Base-by-base conservation (phyloP, 2,329 filamentous ascomycete genomes). In the Pseudonectria buxi region DNA sequence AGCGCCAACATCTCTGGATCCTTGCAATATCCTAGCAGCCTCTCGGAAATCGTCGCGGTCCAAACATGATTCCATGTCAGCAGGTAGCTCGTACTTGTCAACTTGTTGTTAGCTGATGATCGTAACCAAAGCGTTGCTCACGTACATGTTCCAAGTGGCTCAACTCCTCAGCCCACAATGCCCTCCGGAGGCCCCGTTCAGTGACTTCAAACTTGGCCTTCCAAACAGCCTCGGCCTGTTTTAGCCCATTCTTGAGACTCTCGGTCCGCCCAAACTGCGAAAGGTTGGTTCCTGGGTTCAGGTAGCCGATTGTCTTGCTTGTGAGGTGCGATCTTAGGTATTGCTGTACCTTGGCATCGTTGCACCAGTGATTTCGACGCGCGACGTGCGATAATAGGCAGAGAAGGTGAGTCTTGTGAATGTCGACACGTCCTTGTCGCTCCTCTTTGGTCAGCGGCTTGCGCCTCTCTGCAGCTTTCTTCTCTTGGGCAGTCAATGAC, bases 381-480 rank as follows among this genome's bases (percentile, higher is more conserved):
- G 84, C 74, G 12, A 81, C 73, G 58, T 96, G 86, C 9, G 79
- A 77, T 12, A 98, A 62, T 2, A 98, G 69, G 55, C 86, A 94
- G 11, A 95, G 64, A 1, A 96, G 46, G 61, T 98, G 89, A 42
- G 80, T 69, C 59, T 90, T 94, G 59, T 98, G 92, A n/a, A 88
- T 71, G 33, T 86, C 74, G 22, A 92, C 57, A 14, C 89, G 77
- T 11, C 57, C 63, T 28, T 62, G 61, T 42, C 65, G 73, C 47
- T 81, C 76, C 14, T 68, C 68, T 43, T 66, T 72, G 15, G 59
- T 74, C 4, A 78, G 61, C 3, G 71, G 67, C 49, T 71, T 78
- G 33, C 70, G 67, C 30, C 69, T 63, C 15, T 69, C 64, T 0
- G 43, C 50, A 2, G 43, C 42, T 26, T 52, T 55, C 32, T 58